Conservation (phyloP, 2,329 filamentous ascomycete genomes). For the Fusarium musae region DNA sequence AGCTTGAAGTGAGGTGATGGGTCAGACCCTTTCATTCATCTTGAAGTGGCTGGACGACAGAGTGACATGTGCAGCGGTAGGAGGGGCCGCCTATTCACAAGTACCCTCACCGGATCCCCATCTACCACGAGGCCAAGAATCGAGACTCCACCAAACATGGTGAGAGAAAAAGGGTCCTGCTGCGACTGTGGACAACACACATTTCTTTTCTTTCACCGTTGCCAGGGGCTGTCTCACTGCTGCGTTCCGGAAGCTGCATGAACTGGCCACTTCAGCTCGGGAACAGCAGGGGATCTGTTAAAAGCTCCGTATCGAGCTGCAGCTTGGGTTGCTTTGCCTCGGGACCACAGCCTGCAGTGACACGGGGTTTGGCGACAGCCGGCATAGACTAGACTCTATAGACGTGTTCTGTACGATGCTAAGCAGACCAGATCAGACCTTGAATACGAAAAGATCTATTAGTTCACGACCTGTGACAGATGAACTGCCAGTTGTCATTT, state of each 20-base stretch:
- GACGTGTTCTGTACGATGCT: background rate
- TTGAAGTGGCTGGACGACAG: conserved; percentile 21
- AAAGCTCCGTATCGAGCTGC: conserved; percentile 16
- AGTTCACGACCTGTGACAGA: conserved; percentile 2
- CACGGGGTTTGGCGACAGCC: conserved; percentile 7
- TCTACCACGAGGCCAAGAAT: conserved; percentile 29
- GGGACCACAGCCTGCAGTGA: conserved; percentile 1
- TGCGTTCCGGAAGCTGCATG: conserved; percentile 33
- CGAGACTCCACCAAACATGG: conserved; percentile 16
- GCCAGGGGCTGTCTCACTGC: conserved; percentile 11
- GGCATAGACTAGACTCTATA: background rate
- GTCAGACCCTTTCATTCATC: conserved; percentile 19
- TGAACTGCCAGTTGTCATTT: conserved; percentile 24
- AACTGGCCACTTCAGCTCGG: conserved; percentile 36
- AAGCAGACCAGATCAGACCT: background rate
- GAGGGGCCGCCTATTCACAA: conserved; percentile 13
- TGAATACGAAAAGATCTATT: background rate
- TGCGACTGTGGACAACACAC: conserved; percentile 14
- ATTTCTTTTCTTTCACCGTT: conserved; percentile 3
- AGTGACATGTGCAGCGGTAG: conserved; percentile 20
- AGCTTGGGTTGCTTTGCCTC: conserved; percentile 13
- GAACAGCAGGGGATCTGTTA: conserved; percentile 1
- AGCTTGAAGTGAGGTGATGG: conserved; percentile 32
- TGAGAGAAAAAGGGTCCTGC: conserved; percentile 17
- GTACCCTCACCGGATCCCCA: conserved; percentile 6